Evolutionary conservation across 805 yeast genomes (phyloP).

Genomic region (Candida glaebosa): DNA sequence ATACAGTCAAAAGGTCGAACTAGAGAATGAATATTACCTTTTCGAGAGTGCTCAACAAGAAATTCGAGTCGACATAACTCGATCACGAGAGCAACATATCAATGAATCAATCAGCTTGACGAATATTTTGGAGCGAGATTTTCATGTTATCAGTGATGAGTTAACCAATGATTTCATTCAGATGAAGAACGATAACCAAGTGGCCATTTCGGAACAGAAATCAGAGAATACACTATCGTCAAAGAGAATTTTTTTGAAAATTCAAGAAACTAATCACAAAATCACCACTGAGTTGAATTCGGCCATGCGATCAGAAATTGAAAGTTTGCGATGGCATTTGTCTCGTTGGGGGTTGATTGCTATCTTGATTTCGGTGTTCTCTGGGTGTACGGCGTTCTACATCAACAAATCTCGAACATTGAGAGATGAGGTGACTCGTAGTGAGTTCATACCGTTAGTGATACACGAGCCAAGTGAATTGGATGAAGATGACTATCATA

Average conservation of each 20-base stretch:
- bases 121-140: slow-evolving; percentile 67
- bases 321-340: slow-evolving; percentile 87
- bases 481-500: slow-evolving; percentile 49
- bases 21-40: slow-evolving; percentile 83
- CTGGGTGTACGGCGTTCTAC: slow-evolving; percentile 50
- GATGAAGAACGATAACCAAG: slow-evolving; percentile 70
- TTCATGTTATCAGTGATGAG: slow-evolving; percentile 73
- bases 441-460: slow-evolving; percentile 41
- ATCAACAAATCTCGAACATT: slow-evolving; percentile 23
- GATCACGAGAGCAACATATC: slow-evolving; percentile 66
- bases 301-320: slow-evolving; percentile 82
- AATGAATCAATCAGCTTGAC: slow-evolving; percentile 64
- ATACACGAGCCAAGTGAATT: slow-evolving; percentile 47
- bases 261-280: slow-evolving; percentile 81
- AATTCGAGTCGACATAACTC: slow-evolving; percentile 70
- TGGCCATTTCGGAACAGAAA: slow-evolving; percentile 81
- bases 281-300: slow-evolving; percentile 79
- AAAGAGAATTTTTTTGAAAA: slow-evolving; percentile 59
- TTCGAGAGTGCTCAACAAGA: slow-evolving; percentile 93
- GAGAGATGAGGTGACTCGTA: slow-evolving; percentile 19
- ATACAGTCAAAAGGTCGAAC: slow-evolving; percentile 57
- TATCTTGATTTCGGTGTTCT: slow-evolving; percentile 60
- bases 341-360: slow-evolving; percentile 85
- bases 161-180: slow-evolving; percentile 57
- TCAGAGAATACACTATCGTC: slow-evolving; percentile 78